Conservation (phyloP, 306 rosid species). For the Medicago truncatula region MtrunA17r5.0-ANR NC_053042.1:9445501-9446000, state of each 20-base stretch:
- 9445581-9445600: conserved; percentile 24
- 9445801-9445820: too few relatives aligned
- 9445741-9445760: background rate
- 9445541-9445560: conserved; percentile 19
- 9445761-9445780: too few relatives aligned
- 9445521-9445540: conserved; percentile 24
- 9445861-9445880: too few relatives aligned
- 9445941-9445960: background rate
- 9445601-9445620: background rate
- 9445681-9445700: background rate
- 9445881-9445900: too few relatives aligned
- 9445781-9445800: too few relatives aligned
- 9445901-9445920: too few relatives aligned
- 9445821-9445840: too few relatives aligned
- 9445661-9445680: conserved; percentile 19
- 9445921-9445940: too few relatives aligned
- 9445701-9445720: too few relatives aligned
- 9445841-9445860: too few relatives aligned
- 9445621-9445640: background rate
- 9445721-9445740: too few relatives aligned
- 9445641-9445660: background rate
- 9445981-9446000: background rate
- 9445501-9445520: background rate
- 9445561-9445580: conserved; percentile 28
- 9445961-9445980: background rate